Evolutionary conservation across 306 rosid species (phyloP), one percentile per base, ranked within the genome.

Genomic region (Gastrolobium villosum): DNA sequence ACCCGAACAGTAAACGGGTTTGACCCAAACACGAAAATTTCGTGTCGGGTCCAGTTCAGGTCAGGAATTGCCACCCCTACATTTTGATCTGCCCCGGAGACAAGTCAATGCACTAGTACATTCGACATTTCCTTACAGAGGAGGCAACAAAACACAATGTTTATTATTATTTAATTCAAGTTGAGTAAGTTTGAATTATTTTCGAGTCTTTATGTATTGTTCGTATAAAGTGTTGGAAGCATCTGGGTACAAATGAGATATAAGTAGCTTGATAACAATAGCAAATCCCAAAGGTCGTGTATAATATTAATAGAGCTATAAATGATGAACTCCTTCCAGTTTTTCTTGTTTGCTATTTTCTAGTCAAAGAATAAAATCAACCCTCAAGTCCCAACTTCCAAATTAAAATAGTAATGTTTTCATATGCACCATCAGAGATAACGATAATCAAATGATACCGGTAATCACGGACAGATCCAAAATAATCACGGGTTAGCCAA

Each of bases 401-500:
- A 67, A 37, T 36, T 36, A 45, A 31, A 6, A 14, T 20, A 20
- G 26, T 20, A 49, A 6, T 68, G 69, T 48, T 45, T 72, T 43
- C 52, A n/a, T 54, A 26, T 44, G 26, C 46, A 26, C 5, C 10
- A 11, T 46, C 4, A 7, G 46, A 46, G 40, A 6, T 43, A 70
- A 55, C 62, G 57, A 44, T 30, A 65, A 64, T 82, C 44, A 64
- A 77, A 57, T 65, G 14, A 63, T 43, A 10, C 6, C 30, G 37
- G 14, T 63, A 55, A 32, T 83, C 80, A 78, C 83, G 83, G 80
- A 70, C 41, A 7, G 67, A 83, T 65, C 67, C 76, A 57, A 36
- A 41, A 66, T 46, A 78, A 72, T 83, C 87, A 83, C 87, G 87
- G 87, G 74, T 72, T 83, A 72, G 59, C 59, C 10, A 63, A 65